A percentile compares a stretch with the other conserved stretches of the same genome.
Conservation (phyloP, 2,329 filamentous ascomycete genomes). For the Orbilia brochopaga region DNA sequence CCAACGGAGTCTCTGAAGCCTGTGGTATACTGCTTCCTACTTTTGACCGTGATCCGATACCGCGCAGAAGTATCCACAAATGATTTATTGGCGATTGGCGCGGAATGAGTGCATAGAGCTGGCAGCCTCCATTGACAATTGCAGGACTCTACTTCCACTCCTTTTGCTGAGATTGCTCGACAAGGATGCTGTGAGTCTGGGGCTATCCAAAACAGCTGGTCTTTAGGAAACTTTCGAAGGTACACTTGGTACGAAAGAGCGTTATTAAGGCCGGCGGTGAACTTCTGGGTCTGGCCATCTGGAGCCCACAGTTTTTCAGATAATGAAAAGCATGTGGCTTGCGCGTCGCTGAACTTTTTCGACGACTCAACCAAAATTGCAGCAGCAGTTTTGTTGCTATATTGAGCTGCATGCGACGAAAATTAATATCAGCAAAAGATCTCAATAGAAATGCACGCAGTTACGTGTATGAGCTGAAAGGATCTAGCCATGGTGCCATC, state of each 20-base stretch:
- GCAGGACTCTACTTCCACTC: slow-evolving; percentile 52
- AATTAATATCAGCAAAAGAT: slow-evolving; percentile 5
- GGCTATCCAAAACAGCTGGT: slow-evolving; percentile 29
- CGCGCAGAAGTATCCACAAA: slow-evolving; percentile 56
- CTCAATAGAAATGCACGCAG: too few species aligned
- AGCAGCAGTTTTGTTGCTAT: slow-evolving; percentile 12
- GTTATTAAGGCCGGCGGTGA: slow-evolving; percentile 28
- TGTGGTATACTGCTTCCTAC: slow-evolving; percentile 58
- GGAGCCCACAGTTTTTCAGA: slow-evolving; percentile 28
- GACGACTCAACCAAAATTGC: slow-evolving; percentile 20
- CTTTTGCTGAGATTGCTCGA: slow-evolving; percentile 55
- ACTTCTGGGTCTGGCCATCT: slow-evolving; percentile 10
- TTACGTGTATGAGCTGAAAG: too few species aligned
- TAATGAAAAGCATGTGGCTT: slow-evolving; percentile 10
- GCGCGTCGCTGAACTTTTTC: slow-evolving; percentile 3
- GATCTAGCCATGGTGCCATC: too few species aligned
- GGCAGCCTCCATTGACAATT: slow-evolving; percentile 53
- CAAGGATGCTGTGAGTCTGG: slow-evolving; percentile 7
- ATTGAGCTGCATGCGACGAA: slow-evolving; percentile 4
- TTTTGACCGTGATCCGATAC: slow-evolving; percentile 58
- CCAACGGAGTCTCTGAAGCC: slow-evolving; percentile 60
- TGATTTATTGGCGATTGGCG: slow-evolving; percentile 58
- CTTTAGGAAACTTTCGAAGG: slow-evolving; percentile 16
- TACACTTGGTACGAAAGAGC: slow-evolving; percentile 32
- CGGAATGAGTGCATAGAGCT: slow-evolving; percentile 60